Conservation (phyloP, 106 monocot species). For the Dendrobium huoshanense region DNA sequence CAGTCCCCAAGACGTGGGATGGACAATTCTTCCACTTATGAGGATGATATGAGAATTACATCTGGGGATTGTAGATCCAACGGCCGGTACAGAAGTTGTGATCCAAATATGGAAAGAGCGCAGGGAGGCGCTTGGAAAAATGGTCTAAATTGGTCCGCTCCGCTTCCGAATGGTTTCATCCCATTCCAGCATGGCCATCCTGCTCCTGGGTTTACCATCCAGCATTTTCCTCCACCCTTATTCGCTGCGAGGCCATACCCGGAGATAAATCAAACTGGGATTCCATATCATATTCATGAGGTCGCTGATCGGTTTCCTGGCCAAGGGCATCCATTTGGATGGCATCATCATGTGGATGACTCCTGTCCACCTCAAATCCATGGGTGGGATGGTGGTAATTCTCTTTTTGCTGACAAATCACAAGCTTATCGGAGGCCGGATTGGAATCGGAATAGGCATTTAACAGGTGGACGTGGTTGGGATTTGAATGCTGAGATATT, state of each 20-base stretch:
- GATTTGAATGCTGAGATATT: constrained; percentile 12
- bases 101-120: constrained; percentile 28
- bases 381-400: constrained; percentile 49
- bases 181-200: constrained; percentile 64
- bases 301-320: constrained; percentile 40
- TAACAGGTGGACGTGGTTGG: constrained; percentile 12
- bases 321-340: constrained; percentile 58
- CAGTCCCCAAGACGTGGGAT: constrained; percentile 28
- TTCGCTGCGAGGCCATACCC: constrained; percentile 59
- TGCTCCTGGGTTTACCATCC: constrained; percentile 40
- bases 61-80: constrained; percentile 35
- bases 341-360: constrained; percentile 47
- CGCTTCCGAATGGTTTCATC: constrained; percentile 62
- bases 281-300: constrained; percentile 60
- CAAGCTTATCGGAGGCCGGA: constrained; percentile 41
- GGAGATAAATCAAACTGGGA: constrained; percentile 43
- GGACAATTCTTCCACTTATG: constrained; percentile 34
- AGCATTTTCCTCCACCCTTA: constrained; percentile 51
- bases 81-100: constrained; percentile 25
- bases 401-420: constrained; percentile 40
- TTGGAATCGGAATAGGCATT: constrained; percentile 56
- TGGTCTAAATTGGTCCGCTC: constrained; percentile 48
- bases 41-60: constrained; percentile 48
- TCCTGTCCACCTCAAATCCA: constrained; percentile 47
- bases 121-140: constrained; percentile 59